Percentiles rank a stretch among this genome's conserved stretches.
phyloP scores from a whole-genome alignment of 2,329 filamentous ascomycete genomes.

The Aspergillus sp. region DNA sequence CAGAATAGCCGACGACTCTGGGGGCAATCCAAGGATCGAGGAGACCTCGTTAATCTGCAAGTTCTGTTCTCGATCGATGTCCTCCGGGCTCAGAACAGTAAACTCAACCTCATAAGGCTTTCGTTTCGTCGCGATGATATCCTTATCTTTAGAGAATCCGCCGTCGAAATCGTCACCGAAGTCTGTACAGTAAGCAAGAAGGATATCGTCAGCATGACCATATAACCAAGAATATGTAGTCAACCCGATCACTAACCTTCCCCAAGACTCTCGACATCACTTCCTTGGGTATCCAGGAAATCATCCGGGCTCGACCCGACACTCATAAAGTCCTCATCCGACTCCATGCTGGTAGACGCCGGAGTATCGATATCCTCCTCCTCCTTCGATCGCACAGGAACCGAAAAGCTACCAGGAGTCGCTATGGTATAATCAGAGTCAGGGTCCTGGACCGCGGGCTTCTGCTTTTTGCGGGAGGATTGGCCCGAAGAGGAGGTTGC shows the following conservation, averaged over 20 bases:
- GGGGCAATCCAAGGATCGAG: conserved; percentile 82
- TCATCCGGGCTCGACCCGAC: conserved; percentile 74
- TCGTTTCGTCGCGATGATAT: conserved; percentile 70
- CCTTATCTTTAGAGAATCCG: conserved; percentile 68
- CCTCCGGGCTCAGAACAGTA: conserved; percentile 74
- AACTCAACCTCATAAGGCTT: conserved; percentile 82
- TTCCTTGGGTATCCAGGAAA: conserved; percentile 67
- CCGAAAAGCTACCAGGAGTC: conserved; percentile 15
- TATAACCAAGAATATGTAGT: not conserved
- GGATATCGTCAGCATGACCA: not conserved
- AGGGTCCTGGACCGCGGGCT: conserved; percentile 14
- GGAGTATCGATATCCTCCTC: conserved; percentile 45
- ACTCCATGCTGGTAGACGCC: conserved; percentile 72
- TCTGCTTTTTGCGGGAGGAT: conserved; percentile 23
- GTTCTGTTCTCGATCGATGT: conserved; percentile 84
- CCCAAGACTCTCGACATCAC: conserved; percentile 64
- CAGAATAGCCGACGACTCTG: conserved; percentile 87
- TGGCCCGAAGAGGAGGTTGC: conserved; percentile 22
- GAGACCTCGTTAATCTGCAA: conserved; percentile 87
- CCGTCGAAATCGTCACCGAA: conserved; percentile 61
- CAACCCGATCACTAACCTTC: conserved; percentile 37
- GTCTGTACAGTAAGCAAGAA: conserved; percentile 41
- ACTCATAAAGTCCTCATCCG: conserved; percentile 91
- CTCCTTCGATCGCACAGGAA: conserved; percentile 23
- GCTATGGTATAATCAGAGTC: conserved; percentile 15